These are phyloP conservation scores for Acanthamoeba triangularis DNA, from an alignment of 208 protist species.

Conservation along the genomic window DNA sequence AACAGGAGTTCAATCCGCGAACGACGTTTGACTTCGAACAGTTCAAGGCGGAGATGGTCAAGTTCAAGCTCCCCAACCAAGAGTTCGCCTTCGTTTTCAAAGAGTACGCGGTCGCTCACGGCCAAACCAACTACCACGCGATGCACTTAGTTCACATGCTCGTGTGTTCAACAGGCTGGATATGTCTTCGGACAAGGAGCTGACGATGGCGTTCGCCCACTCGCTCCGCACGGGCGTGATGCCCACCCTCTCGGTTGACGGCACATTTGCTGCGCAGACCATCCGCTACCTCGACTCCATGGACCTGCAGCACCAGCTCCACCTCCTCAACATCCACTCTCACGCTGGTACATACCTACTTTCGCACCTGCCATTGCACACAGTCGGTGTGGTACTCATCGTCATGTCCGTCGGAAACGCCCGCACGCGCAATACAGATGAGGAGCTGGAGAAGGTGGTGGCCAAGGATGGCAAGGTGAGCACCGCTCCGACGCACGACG, in stretches of 20 bases:
- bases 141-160: background rate
- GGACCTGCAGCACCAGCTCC: conserved; percentile 13
- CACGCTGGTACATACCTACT: background rate
- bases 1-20: background rate
- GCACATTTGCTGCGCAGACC: background rate
- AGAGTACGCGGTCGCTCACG: background rate
- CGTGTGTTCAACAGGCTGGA: background rate
- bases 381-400: background rate
- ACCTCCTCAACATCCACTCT: background rate
- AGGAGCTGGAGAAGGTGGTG: background rate
- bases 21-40: conserved; percentile 24
- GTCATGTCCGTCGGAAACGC: background rate
- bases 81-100: conserved; percentile 55
- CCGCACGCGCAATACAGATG: background rate
- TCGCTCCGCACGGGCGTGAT: conserved; percentile 8
- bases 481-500: background rate
- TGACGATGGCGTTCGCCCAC: conserved; percentile 55
- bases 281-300: conserved; percentile 55
- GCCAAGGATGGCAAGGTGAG: conserved; percentile 13
- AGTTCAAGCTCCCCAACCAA: conserved; percentile 65
- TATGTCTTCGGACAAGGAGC: conserved; percentile 11
- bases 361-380: background rate
- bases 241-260: background rate
- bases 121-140: background rate
- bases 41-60: conserved; percentile 54